Base-by-base conservation (phyloP, 2,329 filamentous ascomycete genomes). In the Catunica adiposa region DNA sequence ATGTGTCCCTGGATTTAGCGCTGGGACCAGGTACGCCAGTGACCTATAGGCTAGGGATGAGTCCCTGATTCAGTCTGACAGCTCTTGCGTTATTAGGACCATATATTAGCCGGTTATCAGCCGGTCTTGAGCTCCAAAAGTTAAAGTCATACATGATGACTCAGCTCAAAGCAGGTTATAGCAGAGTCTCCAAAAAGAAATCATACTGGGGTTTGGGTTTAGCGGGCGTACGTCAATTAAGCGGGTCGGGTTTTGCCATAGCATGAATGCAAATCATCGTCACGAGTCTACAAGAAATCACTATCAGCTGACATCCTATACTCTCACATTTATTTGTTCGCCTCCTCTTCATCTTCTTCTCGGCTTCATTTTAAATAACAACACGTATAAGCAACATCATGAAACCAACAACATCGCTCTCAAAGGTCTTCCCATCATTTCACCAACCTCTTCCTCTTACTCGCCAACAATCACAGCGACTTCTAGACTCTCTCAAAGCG, bases 401-500 rank as follows among this genome's bases (percentile, higher is more conserved):
- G 56, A 55, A 55, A 31, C 51, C 56, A 25, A 42, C 55, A 22
- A 31, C 54, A 40, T 29, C 51, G 11, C 51, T 58, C 22, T 56
- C 48, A 40, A 64, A 65, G 56, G 63, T 73, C 55, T 66, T 75
- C 55, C 67, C 69, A 6, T 65, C 66, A 47, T 69, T 75, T 51
- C 75, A 79, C 62, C 74, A 78, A 51, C 76, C 77, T 5, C 65
- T 75, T 1, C 71, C 74, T 1, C 66, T 80, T 40, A 74, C 68
- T 47, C 66, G 68, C 46, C 69, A 70, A 55, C 74, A 79, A 56
- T 74, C 75, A 25, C 71, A 76, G 59, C 73, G 74, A 61, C 71
- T 80, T 7, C 74, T 80, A 59, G 70, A 78, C 55, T 70, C 72
- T 34, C 70, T 81, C 53, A 80, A 78, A 53, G 66, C 69, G 4